Percentiles rank a stretch among this genome's conserved stretches.
Evolutionary conservation across 371 early-diverging fungal genomes (phyloP).

Genomic region (Syncephalastrum sp.): DNA sequence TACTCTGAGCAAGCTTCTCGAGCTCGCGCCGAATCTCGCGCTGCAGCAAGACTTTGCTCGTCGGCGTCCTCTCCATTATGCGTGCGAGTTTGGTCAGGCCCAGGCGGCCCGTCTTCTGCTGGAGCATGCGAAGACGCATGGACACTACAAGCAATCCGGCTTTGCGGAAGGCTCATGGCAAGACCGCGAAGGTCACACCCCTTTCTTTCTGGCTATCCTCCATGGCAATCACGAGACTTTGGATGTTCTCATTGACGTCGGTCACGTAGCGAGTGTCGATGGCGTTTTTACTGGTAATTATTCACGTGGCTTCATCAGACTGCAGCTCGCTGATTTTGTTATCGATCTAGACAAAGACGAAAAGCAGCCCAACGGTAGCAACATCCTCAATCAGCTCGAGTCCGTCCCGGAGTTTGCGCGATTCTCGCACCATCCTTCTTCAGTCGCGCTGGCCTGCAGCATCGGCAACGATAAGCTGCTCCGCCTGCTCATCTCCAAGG

Average conservation of each 20-base stretch:
- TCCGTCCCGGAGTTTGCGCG: slow-evolving; percentile 36
- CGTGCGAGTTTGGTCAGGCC: slow-evolving; percentile 56
- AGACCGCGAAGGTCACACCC: slow-evolving; percentile 69
- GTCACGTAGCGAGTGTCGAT: slow-evolving; percentile 53
- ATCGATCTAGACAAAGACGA: slow-evolving; percentile 5
- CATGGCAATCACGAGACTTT: slow-evolving; percentile 59
- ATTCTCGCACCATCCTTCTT: slow-evolving; percentile 39
- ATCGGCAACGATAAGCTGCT: slow-evolving; percentile 49
- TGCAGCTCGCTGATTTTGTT: background rate
- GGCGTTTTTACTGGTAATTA: slow-evolving; percentile 30
- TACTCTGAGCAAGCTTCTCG: slow-evolving; percentile 16
- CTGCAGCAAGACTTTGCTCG: slow-evolving; percentile 59
- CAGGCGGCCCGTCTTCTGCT: slow-evolving; percentile 45
- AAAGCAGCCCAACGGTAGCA: slow-evolving; percentile 1
- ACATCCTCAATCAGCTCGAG: slow-evolving; percentile 10
- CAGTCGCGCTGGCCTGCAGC: slow-evolving; percentile 61
- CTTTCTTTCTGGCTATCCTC: slow-evolving; percentile 67
- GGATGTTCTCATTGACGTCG: slow-evolving; percentile 54
- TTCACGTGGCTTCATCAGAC: background rate
- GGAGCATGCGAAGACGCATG: slow-evolving; percentile 40
- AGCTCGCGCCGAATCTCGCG: slow-evolving; percentile 21
- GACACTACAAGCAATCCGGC: slow-evolving; percentile 37
- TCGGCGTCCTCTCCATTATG: slow-evolving; percentile 69
- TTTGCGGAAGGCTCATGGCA: slow-evolving; percentile 55
- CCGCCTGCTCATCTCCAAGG: slow-evolving; percentile 48